Percentiles rank a stretch among this genome's conserved stretches.
Evolutionary conservation across 495 filamentous ascomycete species (phyloP).

Genomic region (Poronia punctata): DNA sequence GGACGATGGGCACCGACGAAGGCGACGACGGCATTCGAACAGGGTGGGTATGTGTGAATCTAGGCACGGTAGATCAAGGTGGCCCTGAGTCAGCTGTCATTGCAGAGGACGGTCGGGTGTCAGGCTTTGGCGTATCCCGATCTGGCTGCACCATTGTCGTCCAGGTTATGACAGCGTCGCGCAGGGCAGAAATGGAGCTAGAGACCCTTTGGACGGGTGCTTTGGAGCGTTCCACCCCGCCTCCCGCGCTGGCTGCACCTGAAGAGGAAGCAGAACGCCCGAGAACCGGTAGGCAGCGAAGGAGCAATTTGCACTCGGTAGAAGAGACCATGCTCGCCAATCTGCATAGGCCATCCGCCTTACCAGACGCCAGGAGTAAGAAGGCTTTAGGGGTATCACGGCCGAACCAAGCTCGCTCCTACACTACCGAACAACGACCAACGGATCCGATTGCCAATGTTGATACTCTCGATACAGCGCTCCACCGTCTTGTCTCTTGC

Average conservation of each 20-base stretch:
- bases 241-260: slow-evolving; percentile 22
- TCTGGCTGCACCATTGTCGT: slow-evolving; percentile 61
- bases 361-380: slow-evolving; percentile 5
- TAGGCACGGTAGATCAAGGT: slow-evolving; percentile 57
- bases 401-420: slow-evolving; percentile 15
- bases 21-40: slow-evolving; percentile 76
- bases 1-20: slow-evolving; percentile 39
- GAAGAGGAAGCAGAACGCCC: slow-evolving; percentile 14
- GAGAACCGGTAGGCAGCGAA: slow-evolving; percentile 14
- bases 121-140: slow-evolving; percentile 69
- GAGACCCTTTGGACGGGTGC: slow-evolving; percentile 69
- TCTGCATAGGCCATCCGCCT: slow-evolving; percentile 7
- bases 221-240: slow-evolving; percentile 33
- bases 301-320: slow-evolving; percentile 16
- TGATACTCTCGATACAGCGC: slow-evolving; percentile 8
- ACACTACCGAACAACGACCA: slow-evolving; percentile 10
- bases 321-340: slow-evolving; percentile 24
- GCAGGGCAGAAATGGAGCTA: slow-evolving; percentile 74
- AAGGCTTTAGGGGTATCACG: slow-evolving; percentile 7
- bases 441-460: not conserved
- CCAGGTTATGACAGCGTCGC: slow-evolving; percentile 83
- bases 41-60: slow-evolving; percentile 93
- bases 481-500: slow-evolving; percentile 13
- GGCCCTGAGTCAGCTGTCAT: slow-evolving; percentile 34
- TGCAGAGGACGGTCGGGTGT: slow-evolving; percentile 40